Evolutionary conservation across 345 rosid species (phyloP), one percentile per base, ranked within the genome.

Genomic region (Lepidium sativum): DNA sequence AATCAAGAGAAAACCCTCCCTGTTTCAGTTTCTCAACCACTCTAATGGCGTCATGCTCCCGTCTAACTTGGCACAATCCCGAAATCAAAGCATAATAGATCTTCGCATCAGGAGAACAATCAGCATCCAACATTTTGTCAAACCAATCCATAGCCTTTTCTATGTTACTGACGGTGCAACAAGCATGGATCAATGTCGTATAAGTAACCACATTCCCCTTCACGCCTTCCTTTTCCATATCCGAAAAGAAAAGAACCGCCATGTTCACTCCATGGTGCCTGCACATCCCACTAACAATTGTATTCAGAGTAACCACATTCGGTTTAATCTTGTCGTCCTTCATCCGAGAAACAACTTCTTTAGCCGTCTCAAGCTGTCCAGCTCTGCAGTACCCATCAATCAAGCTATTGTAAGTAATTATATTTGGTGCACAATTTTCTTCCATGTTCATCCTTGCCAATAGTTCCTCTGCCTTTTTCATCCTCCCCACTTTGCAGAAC

Each of bases 401-500:
- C 85, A 90, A 79, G 68, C 86, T 76, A 77, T 81, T 90, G 73
- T 87, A 86, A 20, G 95, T 87, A 32, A 73, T 67, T 32, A 65
- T 54, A 68, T 78, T 75, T 9, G 92, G 89, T 3, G 47, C 58
- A 73, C 84, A 83, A 2, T 56, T 71, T 40, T 63, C 66, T 34
- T 70, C 80, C 59, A 31, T 64, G 61, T 67, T 87, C 97, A 87
- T 86, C 67, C 16, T 72, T 33, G 70, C 74, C 75, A 83, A 65
- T 54, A 87, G 66, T 53, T 37, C 75, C 56, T 85, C 73, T 13
- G 85, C 96, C 69, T 94, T 92, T 66, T 81, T 84, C 60, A 78
- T 82, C 79, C 89, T 87, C 64, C 97, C 97, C 7, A 77, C 85
- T 65, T 84, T 87, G 63, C 96, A 82, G 4, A 84, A 72, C 53